Percentiles rank a stretch among this genome's conserved stretches.
Evolutionary conservation across 2,329 filamentous ascomycete species (phyloP).

Genomic region (Ophiostoma ips): DNA sequence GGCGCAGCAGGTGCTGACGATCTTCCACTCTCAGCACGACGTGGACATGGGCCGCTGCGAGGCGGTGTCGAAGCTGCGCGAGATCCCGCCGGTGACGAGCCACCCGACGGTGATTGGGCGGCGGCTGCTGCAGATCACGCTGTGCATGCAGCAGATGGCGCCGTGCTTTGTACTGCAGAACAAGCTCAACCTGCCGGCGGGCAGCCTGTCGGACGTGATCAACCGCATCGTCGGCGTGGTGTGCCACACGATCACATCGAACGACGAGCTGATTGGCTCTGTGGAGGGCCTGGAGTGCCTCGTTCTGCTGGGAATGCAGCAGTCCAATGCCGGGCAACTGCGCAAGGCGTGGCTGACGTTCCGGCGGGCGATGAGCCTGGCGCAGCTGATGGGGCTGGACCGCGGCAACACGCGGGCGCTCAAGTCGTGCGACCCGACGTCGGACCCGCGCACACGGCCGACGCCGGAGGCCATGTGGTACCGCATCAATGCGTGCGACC

Average conservation of each 20-base stretch:
- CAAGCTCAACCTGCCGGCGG: conserved; percentile 16
- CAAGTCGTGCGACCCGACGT: conserved; percentile 25
- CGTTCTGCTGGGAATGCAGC: conserved; percentile 32
- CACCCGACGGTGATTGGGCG: conserved; percentile 36
- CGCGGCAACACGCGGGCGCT: conserved; percentile 21
- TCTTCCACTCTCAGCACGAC: conserved; percentile 21
- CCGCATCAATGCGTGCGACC: conserved; percentile 34
- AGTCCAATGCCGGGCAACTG: conserved; percentile 38
- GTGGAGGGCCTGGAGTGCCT: conserved; percentile 40
- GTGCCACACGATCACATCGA: conserved; percentile 29
- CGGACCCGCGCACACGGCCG: conserved; percentile 19
- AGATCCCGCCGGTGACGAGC: conserved; percentile 21
- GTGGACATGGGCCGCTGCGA: conserved; percentile 19
- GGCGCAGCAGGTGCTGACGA: conserved; percentile 17
- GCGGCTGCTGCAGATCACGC: conserved; percentile 30
- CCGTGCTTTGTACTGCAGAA: conserved; percentile 18
- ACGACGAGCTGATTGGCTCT: conserved; percentile 37
- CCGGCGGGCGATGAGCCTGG: conserved; percentile 35
- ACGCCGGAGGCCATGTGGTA: conserved; percentile 30
- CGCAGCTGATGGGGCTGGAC: conserved; percentile 36
- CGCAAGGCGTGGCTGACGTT: conserved; percentile 39
- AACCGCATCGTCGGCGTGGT: conserved; percentile 21
- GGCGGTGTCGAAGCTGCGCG: conserved; percentile 13
- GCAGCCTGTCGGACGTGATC: conserved; percentile 18
- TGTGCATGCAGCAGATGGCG: conserved; percentile 32